Evolutionary conservation across 768 basidiomycete genomes (phyloP), one percentile per base, ranked within the genome.

Genomic region (Phlebiopsis gigantea): DNA sequence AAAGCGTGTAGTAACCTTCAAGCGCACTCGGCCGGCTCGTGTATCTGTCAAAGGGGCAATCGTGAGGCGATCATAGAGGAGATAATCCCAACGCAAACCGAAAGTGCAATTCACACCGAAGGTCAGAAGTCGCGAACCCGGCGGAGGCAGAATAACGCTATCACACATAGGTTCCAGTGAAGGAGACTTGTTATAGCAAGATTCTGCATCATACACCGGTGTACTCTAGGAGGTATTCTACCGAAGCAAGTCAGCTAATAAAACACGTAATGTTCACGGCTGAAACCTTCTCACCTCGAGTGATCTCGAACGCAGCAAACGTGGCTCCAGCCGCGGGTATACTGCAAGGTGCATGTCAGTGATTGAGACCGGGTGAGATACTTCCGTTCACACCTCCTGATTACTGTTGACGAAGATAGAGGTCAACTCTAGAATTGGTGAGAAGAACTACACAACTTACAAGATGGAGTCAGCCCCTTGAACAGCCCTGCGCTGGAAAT

Each of bases 291-390:
- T 55, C 52, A 85, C 86, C 87, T 75, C 90, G 73, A 0, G 86
- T 90, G 25, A 94, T 65, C 69, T 97, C 93, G 65, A 88, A 97
- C 0, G 89, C 88, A 10, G 90, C 87, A 62, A 97, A 96, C 2
- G 94, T 97, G 62, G 87, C 85, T 43, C 84, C 94, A 12, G 93
- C 93, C 5, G 94, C 90, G 14, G 94, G 94, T 64, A 95, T 92
- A 70, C 92, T 93, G 61, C 47, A 30, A 39, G 34, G 34, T 39
- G 34, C 34, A 17, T 39, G 34, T 39, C 12, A 39, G 34, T 9
- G 17, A 17, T 17, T 2, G 34, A 9, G 19, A 48, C 14, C 8
- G 14, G 50, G 19, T n/a, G 21, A 31, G 24, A 43, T 41, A 34
- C 19, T 28, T 39, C 47, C 26, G 45, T 46, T 17, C 58, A 31